A percentile compares a stretch with the other conserved stretches of the same genome.
These are phyloP conservation scores for Paecilomyces variotii DNA, from an alignment of 2,329 filamentous ascomycete species.

Conservation along the genomic window DNA sequence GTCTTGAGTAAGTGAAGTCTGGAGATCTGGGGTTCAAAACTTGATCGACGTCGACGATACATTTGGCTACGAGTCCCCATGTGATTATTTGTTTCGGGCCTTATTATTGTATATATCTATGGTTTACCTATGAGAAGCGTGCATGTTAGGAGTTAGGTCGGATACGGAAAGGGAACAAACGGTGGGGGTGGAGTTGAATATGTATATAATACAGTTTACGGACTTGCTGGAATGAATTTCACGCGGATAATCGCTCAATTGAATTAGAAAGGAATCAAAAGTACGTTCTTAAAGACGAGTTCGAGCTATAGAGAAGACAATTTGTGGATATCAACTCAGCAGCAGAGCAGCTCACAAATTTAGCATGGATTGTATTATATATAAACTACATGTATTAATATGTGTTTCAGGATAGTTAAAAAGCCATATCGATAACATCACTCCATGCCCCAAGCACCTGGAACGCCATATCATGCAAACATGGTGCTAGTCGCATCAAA, in stretches of 20 bases:
- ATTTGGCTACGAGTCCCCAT: neutral
- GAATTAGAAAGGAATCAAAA: no score
- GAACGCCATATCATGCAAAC: neutral
- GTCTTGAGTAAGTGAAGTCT: constrained; percentile 40
- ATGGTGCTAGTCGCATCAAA: neutral
- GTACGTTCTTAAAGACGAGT: no score
- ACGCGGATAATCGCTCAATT: neutral
- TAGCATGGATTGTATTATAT: neutral
- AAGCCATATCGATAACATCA: neutral
- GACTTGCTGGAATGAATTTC: neutral
- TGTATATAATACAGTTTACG: neutral
- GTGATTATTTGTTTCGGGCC: no score
- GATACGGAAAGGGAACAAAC: neutral
- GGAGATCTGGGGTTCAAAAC: no score
- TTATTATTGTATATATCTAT: neutral
- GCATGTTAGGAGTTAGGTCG: neutral
- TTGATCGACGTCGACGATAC: neutral
- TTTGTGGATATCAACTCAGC: no score
- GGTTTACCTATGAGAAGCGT: neutral
- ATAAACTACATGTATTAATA: neutral
- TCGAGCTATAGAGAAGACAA: no score
- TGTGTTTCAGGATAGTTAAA: neutral
- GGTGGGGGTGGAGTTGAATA: neutral
- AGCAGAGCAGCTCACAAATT: no score
- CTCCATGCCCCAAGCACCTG: neutral